Percentiles rank a stretch among this genome's conserved stretches.
These are phyloP conservation scores for Trypethelium eluteriae DNA, from an alignment of 495 filamentous ascomycete species.

Conservation along the genomic window DNA sequence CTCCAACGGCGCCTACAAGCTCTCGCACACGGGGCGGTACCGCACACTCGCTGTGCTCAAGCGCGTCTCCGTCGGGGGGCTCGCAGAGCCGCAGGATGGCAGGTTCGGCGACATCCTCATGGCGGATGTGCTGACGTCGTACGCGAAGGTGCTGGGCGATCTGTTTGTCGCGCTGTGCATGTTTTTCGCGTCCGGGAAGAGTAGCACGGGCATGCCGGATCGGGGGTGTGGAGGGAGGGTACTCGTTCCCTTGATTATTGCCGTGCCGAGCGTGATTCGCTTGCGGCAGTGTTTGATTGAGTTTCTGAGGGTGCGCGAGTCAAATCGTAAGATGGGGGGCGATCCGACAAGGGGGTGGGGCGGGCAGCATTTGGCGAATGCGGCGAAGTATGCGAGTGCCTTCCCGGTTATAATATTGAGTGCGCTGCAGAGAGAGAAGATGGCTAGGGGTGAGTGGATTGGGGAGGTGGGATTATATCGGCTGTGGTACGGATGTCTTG, in stretches of 20 bases:
- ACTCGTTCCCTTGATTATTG: slow-evolving; percentile 71
- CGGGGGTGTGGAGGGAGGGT: slow-evolving; percentile 68
- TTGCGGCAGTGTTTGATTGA: slow-evolving; percentile 89
- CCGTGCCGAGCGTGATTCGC: slow-evolving; percentile 74
- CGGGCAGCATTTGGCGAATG: slow-evolving; percentile 84
- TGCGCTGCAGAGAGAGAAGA: slow-evolving; percentile 63
- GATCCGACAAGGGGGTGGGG: slow-evolving; percentile 47
- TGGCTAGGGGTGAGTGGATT: slow-evolving; percentile 46
- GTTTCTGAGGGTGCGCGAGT: slow-evolving; percentile 60
- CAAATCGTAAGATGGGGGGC: slow-evolving; percentile 21
- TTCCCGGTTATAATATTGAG: slow-evolving; percentile 83
- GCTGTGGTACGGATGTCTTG: slow-evolving; percentile 42
- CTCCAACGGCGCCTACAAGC: slow-evolving; percentile 17
- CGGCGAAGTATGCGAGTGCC: slow-evolving; percentile 80
- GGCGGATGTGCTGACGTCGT: slow-evolving; percentile 91
- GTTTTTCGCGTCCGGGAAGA: slow-evolving; percentile 62
- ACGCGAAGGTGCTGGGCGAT: slow-evolving; percentile 84
- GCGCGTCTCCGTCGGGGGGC: slow-evolving; percentile 66
- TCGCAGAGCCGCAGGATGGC: slow-evolving; percentile 72
- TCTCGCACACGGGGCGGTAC: slow-evolving; percentile 64
- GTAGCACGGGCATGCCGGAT: slow-evolving; percentile 72
- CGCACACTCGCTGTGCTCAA: slow-evolving; percentile 64
- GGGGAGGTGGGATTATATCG: slow-evolving; percentile 51
- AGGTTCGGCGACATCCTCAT: slow-evolving; percentile 92
- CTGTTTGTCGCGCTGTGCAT: slow-evolving; percentile 84